A percentile compares a stretch with the other conserved stretches of the same genome.
Evolutionary conservation across 2,329 filamentous ascomycete species (phyloP).

Genomic region (Ambrosiella cleistominuta): DNA sequence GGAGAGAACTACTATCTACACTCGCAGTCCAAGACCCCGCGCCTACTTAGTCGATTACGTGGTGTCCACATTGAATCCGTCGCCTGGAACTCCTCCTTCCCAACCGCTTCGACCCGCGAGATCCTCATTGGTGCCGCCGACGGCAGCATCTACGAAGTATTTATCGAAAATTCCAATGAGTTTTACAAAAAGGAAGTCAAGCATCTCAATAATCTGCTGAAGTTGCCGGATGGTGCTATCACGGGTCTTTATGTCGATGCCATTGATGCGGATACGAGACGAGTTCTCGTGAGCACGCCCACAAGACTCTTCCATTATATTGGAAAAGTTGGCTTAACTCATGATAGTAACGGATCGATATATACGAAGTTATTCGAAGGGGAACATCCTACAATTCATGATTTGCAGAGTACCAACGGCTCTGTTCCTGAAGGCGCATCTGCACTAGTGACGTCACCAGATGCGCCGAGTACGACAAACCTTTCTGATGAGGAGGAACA

Average conservation of each 20-base stretch:
- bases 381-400: constrained; percentile 62
- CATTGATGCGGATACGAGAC: constrained; percentile 53
- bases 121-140: constrained; percentile 85
- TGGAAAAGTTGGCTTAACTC: constrained; percentile 56
- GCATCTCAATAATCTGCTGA: constrained; percentile 71
- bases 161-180: constrained; percentile 83
- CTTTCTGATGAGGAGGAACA: constrained; percentile 14
- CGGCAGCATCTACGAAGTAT: constrained; percentile 86
- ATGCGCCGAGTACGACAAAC: constrained; percentile 35
- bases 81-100: constrained; percentile 85
- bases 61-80: constrained; percentile 77
- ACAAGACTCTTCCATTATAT: constrained; percentile 63
- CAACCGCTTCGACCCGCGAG: constrained; percentile 85
- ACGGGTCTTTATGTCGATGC: constrained; percentile 74
- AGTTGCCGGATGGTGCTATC: constrained; percentile 63
- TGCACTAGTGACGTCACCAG: constrained; percentile 58
- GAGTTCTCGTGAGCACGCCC: constrained; percentile 66
- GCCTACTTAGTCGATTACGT: constrained; percentile 63
- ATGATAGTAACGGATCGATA: constrained; percentile 68
- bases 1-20: constrained; percentile 98
- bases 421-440: constrained; percentile 36
- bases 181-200: constrained; percentile 93
- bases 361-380: constrained; percentile 78
- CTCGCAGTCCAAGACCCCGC: constrained; percentile 77
- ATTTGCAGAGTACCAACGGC: constrained; percentile 26